A percentile compares a stretch with the other conserved stretches of the same genome.
phyloP scores from a whole-genome alignment of 495 filamentous ascomycete species.

The Chaetomium fimeti region DNA sequence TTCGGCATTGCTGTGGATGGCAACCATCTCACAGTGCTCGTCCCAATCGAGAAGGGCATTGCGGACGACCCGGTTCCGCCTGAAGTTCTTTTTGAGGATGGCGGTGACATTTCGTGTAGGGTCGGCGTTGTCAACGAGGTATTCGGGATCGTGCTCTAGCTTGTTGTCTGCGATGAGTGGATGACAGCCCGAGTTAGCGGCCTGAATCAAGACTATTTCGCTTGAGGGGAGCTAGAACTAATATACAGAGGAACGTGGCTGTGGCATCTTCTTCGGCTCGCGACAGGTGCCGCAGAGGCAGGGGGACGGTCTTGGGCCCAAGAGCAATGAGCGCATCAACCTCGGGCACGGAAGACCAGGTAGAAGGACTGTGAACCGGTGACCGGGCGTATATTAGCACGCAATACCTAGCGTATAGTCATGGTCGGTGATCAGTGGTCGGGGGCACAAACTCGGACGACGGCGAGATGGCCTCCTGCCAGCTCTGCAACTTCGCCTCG shows the following conservation, averaged over 20 bases:
- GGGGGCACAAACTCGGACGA: slow-evolving; percentile 4
- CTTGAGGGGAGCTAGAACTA: not conserved
- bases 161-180: slow-evolving; percentile 7
- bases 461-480: slow-evolving; percentile 4
- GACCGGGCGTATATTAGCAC: not conserved
- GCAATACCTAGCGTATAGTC: not conserved
- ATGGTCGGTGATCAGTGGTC: no score
- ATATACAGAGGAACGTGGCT: slow-evolving; percentile 1
- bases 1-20: not conserved
- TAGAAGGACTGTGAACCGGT: not conserved
- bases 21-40: slow-evolving; percentile 4
- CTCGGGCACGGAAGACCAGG: slow-evolving; percentile 6
- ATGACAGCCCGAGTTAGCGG: not conserved
- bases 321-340: not conserved
- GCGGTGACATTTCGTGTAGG: not conserved
- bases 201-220: not conserved
- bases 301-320: not conserved
- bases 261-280: not conserved
- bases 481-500: not conserved
- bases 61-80: slow-evolving; percentile 4
- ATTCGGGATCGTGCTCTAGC: not conserved
- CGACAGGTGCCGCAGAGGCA: not conserved
- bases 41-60: not conserved
- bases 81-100: slow-evolving; percentile 2
- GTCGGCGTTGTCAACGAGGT: not conserved